Conservation (phyloP, 805 yeast genomes). For the Starmerella bombi region DNA sequence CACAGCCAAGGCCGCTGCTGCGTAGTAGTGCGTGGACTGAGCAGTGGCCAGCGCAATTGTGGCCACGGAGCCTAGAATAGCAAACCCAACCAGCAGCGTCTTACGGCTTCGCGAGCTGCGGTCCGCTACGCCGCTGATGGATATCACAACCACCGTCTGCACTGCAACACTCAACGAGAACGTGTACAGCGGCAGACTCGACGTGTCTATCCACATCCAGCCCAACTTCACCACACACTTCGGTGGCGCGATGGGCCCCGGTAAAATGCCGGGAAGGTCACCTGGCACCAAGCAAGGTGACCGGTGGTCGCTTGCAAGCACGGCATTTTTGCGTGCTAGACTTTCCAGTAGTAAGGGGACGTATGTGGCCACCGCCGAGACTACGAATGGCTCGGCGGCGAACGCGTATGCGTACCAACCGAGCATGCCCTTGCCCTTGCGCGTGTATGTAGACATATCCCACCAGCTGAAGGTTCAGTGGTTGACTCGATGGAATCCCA, state of each 20-base stretch:
- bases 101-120: slow-evolving; percentile 46
- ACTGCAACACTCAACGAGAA: slow-evolving; percentile 57
- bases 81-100: slow-evolving; percentile 41
- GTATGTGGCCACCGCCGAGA: slow-evolving; percentile 65
- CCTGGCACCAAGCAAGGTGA: slow-evolving; percentile 35
- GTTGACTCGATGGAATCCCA: too few species aligned
- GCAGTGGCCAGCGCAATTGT: slow-evolving; percentile 37
- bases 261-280: slow-evolving; percentile 20
- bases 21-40: slow-evolving; percentile 30
- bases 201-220: slow-evolving; percentile 47
- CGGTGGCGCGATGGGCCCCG: slow-evolving; percentile 21
- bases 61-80: slow-evolving; percentile 43
- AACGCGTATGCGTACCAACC: slow-evolving; percentile 62
- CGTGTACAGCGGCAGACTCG: slow-evolving; percentile 61
- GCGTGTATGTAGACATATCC: too few species aligned
- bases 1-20: slow-evolving; percentile 45
- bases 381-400: slow-evolving; percentile 73
- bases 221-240: slow-evolving; percentile 40
- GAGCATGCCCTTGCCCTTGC: slow-evolving; percentile 13
- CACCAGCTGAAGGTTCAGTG: too few species aligned
- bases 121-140: slow-evolving; percentile 62
- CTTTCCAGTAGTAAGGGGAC: slow-evolving; percentile 61
- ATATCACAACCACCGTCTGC: slow-evolving; percentile 58
- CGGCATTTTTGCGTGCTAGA: slow-evolving; percentile 62
- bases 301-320: slow-evolving; percentile 42